Evolutionary conservation across 2,329 filamentous ascomycete species (phyloP).

Genomic region (Cadophora malorum): DNA sequence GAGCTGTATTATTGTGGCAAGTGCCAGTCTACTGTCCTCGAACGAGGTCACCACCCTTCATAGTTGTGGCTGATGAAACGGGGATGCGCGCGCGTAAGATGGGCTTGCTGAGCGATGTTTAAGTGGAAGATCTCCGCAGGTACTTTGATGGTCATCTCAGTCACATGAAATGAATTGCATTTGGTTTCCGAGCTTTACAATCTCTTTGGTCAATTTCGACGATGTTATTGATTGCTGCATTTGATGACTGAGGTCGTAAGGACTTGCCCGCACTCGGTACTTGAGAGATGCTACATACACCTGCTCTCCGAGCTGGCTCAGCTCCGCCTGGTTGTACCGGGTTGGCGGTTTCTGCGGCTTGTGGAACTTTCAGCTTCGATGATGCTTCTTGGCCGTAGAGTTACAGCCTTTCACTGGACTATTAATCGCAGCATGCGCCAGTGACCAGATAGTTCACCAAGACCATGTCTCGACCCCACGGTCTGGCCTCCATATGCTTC

Average conservation of each 20-base stretch:
- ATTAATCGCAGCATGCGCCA: neutral
- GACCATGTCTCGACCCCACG: neutral
- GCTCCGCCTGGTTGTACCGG: neutral
- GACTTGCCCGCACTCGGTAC: neutral
- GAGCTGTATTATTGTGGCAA: neutral
- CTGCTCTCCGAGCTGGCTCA: neutral
- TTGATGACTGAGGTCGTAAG: neutral
- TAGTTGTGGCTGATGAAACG: constrained; percentile 8
- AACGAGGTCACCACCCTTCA: neutral
- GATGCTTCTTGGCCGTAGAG: too few species aligned
- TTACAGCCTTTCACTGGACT: neutral
- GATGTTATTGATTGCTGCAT: neutral
- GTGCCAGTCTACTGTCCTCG: neutral
- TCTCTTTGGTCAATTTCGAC: neutral
- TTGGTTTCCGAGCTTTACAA: neutral
- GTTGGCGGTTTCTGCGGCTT: neutral
- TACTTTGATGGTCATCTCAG: neutral
- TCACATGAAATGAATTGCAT: neutral
- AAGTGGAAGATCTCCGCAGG: neutral
- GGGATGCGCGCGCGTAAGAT: constrained; percentile 1
- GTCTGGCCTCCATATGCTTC: neutral
- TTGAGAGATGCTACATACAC: too few species aligned
- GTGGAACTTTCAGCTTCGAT: neutral
- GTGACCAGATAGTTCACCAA: neutral
- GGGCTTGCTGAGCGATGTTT: neutral